Evolutionary conservation across 164 flowering plant genomes (phyloP).

Genomic region (Tetracentron sinense): DNA sequence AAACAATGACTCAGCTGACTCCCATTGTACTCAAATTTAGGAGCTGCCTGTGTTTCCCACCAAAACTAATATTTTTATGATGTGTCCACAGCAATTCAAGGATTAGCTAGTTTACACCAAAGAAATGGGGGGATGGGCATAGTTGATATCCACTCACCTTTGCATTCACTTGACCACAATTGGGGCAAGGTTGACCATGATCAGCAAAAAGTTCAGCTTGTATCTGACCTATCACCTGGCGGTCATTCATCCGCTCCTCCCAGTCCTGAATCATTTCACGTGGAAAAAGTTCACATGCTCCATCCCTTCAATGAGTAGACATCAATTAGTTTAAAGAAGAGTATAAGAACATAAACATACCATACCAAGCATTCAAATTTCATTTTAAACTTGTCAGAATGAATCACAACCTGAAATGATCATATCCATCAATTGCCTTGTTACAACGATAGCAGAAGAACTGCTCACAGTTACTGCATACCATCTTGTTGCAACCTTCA

Average conservation of each 20-base stretch:
- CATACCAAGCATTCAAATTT: neutral
- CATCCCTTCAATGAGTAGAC: constrained; percentile 37
- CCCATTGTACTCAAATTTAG: neutral
- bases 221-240: constrained; percentile 48
- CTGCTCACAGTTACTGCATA: constrained; percentile 68
- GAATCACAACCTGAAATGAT: constrained; percentile 63
- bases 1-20: neutral
- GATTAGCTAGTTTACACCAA: too few species aligned
- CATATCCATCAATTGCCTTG: constrained; percentile 73
- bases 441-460: constrained; percentile 78
- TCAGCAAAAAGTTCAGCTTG: constrained; percentile 39
- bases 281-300: constrained; percentile 61
- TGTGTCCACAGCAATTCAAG: too few species aligned
- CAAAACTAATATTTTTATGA: neutral
- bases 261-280: constrained; percentile 46
- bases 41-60: neutral
- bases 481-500: constrained; percentile 97
- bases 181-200: constrained; percentile 52
- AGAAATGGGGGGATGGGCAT: neutral
- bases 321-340: constrained; percentile 6
- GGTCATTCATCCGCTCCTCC: constrained; percentile 52
- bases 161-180: constrained; percentile 66
- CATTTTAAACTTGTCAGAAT: neutral
- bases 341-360: neutral
- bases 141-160: constrained; percentile 47